These are phyloP conservation scores for Mycena galericulata DNA, from an alignment of 768 basidiomycete species.

Conservation along the genomic window DNA sequence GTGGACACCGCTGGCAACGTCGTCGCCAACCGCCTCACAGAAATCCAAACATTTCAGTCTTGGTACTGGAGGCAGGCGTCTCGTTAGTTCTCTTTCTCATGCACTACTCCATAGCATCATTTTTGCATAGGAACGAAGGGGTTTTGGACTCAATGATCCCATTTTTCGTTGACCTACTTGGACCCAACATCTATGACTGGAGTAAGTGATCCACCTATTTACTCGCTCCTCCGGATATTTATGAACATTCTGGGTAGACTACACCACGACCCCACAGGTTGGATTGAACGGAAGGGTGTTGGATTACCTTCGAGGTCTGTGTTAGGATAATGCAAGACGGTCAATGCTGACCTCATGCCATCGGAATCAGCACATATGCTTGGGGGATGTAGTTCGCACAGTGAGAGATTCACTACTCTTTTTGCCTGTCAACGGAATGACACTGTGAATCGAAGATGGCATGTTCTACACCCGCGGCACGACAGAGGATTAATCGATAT, in stretches of 20 bases:
- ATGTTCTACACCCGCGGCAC: conserved; percentile 50
- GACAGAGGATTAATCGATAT: conserved; percentile 44
- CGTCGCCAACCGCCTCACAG: conserved; percentile 42
- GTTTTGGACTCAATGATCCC: conserved; percentile 32
- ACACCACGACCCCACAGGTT: conserved; percentile 36
- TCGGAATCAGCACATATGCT: conserved; percentile 32
- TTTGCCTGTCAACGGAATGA: neutral
- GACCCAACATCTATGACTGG: conserved; percentile 38
- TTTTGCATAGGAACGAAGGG: conserved; percentile 25
- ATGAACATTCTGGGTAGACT: too few relatives aligned
- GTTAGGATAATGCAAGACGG: neutral
- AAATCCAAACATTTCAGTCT: conserved; percentile 37
- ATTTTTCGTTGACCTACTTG: conserved; percentile 20
- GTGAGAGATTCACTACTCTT: conserved; percentile 34
- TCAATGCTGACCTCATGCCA: neutral
- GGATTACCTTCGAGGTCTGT: conserved; percentile 34
- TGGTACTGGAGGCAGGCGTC: conserved; percentile 42
- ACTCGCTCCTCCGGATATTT: too few relatives aligned
- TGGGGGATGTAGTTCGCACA: conserved; percentile 47
- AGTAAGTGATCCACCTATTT: too few relatives aligned
- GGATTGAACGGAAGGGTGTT: conserved; percentile 29
- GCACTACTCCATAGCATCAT: neutral
- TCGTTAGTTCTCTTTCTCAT: conserved; percentile 24
- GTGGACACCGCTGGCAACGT: conserved; percentile 47
- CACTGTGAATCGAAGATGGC: conserved; percentile 33